A percentile compares a stretch with the other conserved stretches of the same genome.
phyloP scores from a whole-genome alignment of 768 basidiomycete species.

The Dioszegia aurantiaca region DNA sequence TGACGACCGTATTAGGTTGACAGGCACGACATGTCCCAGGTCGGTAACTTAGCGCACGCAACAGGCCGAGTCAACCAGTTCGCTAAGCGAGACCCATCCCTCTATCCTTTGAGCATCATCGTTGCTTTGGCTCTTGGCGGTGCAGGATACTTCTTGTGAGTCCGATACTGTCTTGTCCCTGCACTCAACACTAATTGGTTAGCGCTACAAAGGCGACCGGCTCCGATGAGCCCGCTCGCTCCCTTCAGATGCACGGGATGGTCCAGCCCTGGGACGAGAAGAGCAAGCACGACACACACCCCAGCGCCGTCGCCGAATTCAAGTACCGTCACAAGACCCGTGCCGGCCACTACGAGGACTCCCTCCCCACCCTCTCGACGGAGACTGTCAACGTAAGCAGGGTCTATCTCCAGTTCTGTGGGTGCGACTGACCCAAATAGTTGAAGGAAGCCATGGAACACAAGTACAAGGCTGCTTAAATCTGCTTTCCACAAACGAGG shows the following conservation, averaged over 20 bases:
- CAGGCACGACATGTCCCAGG: slow-evolving; percentile 40
- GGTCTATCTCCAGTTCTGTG: background rate
- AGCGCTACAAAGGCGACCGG: slow-evolving; percentile 46
- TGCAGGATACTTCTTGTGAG: slow-evolving; percentile 52
- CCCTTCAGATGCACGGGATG: slow-evolving; percentile 31
- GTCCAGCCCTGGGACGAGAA: slow-evolving; percentile 48
- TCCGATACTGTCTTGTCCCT: slow-evolving; percentile 7
- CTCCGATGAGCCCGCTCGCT: slow-evolving; percentile 32
- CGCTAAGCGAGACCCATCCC: slow-evolving; percentile 51
- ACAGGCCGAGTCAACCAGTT: slow-evolving; percentile 48
- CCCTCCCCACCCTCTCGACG: slow-evolving; percentile 38
- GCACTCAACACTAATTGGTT: slow-evolving; percentile 1
- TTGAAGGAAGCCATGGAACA: background rate
- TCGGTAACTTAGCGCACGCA: slow-evolving; percentile 39
- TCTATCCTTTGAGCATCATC: slow-evolving; percentile 48
- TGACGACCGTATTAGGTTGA: slow-evolving; percentile 27
- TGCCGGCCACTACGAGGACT: slow-evolving; percentile 47
- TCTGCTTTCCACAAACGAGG: background rate
- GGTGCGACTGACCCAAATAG: background rate
- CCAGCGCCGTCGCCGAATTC: slow-evolving; percentile 45
- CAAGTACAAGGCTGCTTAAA: slow-evolving; percentile 7
- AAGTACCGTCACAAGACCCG: slow-evolving; percentile 49
- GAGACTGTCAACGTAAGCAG: slow-evolving; percentile 35
- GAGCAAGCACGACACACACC: slow-evolving; percentile 40
- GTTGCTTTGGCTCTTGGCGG: slow-evolving; percentile 41